phyloP scores from a whole-genome alignment of 1,139 yeast genomes.

The Yamadazyma pseudoaaseri region DNA sequence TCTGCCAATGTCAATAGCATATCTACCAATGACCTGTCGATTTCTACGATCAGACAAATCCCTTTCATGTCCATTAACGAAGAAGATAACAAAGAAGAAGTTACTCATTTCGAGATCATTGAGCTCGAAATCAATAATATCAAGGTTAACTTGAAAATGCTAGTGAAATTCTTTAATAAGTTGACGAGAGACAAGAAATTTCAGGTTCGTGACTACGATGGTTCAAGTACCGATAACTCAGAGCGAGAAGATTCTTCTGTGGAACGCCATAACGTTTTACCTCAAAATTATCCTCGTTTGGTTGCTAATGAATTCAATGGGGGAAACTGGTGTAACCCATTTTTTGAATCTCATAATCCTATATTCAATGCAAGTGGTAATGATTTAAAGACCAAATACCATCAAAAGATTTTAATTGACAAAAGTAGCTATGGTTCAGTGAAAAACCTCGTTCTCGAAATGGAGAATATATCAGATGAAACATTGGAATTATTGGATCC shows the following conservation, averaged over 20 bases:
- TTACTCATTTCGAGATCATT: slow-evolving; percentile 34
- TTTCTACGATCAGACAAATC: slow-evolving; percentile 25
- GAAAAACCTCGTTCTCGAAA: slow-evolving; percentile 34
- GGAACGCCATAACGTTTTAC: slow-evolving; percentile 43
- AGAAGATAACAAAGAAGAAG: slow-evolving; percentile 9
- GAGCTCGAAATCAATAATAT: slow-evolving; percentile 36
- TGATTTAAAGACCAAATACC: slow-evolving; percentile 42
- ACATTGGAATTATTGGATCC: slow-evolving; percentile 41
- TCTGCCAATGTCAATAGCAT: slow-evolving; percentile 15
- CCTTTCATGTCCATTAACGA: slow-evolving; percentile 13
- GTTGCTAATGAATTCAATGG: slow-evolving; percentile 64
- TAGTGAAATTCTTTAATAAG: slow-evolving; percentile 28
- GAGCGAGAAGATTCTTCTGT: slow-evolving; percentile 27
- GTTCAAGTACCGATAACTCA: slow-evolving; percentile 32
- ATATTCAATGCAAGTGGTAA: slow-evolving; percentile 47
- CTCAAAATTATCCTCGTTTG: slow-evolving; percentile 69
- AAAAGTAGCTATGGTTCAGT: slow-evolving; percentile 44
- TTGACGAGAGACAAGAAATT: slow-evolving; percentile 35
- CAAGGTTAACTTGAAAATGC: slow-evolving; percentile 27
- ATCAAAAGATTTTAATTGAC: slow-evolving; percentile 50
- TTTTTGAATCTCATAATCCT: slow-evolving; percentile 43
- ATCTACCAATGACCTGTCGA: slow-evolving; percentile 21
- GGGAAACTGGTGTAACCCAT: slow-evolving; percentile 73
- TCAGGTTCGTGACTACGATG: slow-evolving; percentile 36
- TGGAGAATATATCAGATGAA: slow-evolving; percentile 38